Evolutionary conservation across 2,329 filamentous ascomycete species (phyloP), one percentile per base, ranked within the genome.

Genomic region (Claviceps sp.): DNA sequence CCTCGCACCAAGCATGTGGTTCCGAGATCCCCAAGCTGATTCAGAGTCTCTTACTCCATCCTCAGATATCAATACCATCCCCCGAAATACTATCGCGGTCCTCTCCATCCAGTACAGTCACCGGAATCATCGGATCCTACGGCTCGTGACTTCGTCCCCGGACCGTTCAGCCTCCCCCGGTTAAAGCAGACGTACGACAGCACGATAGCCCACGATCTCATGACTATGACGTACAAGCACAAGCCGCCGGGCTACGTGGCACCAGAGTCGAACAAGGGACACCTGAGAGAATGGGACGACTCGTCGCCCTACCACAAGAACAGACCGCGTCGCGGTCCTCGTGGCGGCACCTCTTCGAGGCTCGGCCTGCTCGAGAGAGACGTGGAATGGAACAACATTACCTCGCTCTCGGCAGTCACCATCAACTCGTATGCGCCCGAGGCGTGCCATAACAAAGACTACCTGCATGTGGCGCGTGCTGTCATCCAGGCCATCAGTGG

Each of bases 271-370:
- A 59, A 61, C 51, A 71, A 75, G 56, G 80, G 88, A 55, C 82
- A 87, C 56, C 72, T 97, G 60, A 81, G 93, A 53, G 72, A 78
- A 61, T 98, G 93, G 93, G 85, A 91, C 55, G 90, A 85, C 60
- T 86, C 85, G 50, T 95, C 88, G 7, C 93, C 91, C 2, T 98
- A 98, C 72, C 90, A 90, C 75, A 88, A 89, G 72, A 95, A 95
- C 69, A 79, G 93, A 61, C 85, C 87, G 4, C 79, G 87, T 58
- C 84, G 93, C 57, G 87, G 85, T 1, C 93, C 93, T 5, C 80
- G 91, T 62, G 93, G 93, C 58, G 79, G 82, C 57, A 64, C 66
- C 49, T 70, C 69, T 4, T 81, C 87, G 56, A 77, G 79, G 50
- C 72, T 94, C 59, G 76, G 81, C 57, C 72, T 89, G 55, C 64